Evolutionary conservation across 2,329 filamentous ascomycete species (phyloP).

Genomic region (Alternaria brassicae): DNA sequence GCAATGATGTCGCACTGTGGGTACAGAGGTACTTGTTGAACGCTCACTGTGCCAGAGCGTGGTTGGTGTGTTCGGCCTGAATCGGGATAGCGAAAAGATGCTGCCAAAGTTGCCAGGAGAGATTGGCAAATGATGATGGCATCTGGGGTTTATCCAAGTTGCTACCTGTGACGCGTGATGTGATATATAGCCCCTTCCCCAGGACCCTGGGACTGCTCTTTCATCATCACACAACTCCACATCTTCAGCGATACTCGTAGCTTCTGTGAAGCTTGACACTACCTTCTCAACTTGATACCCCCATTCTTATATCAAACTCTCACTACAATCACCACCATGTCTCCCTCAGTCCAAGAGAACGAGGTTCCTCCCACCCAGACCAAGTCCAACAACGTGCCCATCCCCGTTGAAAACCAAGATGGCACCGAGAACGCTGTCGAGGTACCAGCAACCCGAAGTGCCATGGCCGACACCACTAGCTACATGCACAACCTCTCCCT

Average conservation of each 20-base stretch:
- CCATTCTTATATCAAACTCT: slow-evolving; percentile 4
- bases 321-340: slow-evolving; percentile 50
- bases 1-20: slow-evolving; percentile 40
- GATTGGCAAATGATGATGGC: slow-evolving; percentile 30
- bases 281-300: slow-evolving; percentile 12
- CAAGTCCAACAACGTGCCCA: slow-evolving; percentile 43
- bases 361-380: slow-evolving; percentile 50
- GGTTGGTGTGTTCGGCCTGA: slow-evolving; percentile 29
- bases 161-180: slow-evolving; percentile 9
- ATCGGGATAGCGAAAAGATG: slow-evolving; percentile 28
- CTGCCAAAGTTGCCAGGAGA: slow-evolving; percentile 23
- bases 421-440: slow-evolving; percentile 63
- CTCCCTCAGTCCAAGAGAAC: slow-evolving; percentile 61
- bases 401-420: slow-evolving; percentile 44
- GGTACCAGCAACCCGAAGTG: slow-evolving; percentile 71
- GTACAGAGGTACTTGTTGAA: slow-evolving; percentile 39
- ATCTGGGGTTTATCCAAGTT: slow-evolving; percentile 21
- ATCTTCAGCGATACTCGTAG: slow-evolving; percentile 7
- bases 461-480: slow-evolving; percentile 70
- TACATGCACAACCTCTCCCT: slow-evolving; percentile 78
- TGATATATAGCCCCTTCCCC: slow-evolving; percentile 38
- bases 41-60: slow-evolving; percentile 14
- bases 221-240: slow-evolving; percentile 11
- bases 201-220: slow-evolving; percentile 26
- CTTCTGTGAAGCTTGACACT: slow-evolving; percentile 13